Base-by-base conservation (phyloP, 2,329 filamentous ascomycete genomes). In the Penicillium concentricum region DNA sequence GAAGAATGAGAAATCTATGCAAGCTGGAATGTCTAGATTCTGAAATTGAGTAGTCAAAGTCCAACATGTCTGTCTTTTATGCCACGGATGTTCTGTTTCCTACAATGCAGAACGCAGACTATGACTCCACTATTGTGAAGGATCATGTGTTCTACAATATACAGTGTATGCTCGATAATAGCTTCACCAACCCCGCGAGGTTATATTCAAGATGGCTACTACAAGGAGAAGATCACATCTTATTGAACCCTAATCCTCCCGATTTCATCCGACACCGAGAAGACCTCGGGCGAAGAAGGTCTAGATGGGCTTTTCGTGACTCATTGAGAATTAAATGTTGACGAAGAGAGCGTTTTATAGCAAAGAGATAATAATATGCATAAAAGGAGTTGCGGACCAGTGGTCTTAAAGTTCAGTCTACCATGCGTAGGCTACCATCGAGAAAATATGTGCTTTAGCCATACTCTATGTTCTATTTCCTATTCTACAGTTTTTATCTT, bases 101-200 rank as follows among this genome's bases (percentile, higher is more conserved):
- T 57, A 53, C 54, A 47, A 48, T 18, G 54, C 54, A 57, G 42
- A 57, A 52, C 42, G n/a, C 30, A 57, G 54, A 57, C 30, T 42
- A 26, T 53, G 54, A 41, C 45, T 51, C 46, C 26, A 37, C 5
- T 28, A 28, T 42, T 37, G 49, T 42, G 42, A 35, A 34, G 35
- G 9, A 45, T 15, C 16, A 16, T 13, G 26, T 47, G 54, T 48
- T 53, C 54, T 43, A 28, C 32, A 38, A 42, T 57, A 37, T 53
- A 53, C 49, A 57, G 49, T 57, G 54, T 56, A 56, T 47, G 30
- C 10, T 26, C 3, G 42, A n/a, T 57, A 43, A 47, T 35, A 48
- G 15, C 39, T 6, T 47, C 18, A 45, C 3, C 15, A 10, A 32
- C 13, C 8, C 32, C 15, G 1, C 30, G 24, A 28, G 10, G 39